Conservation (phyloP, 2,329 filamentous ascomycete genomes). For the Microdochium trichocladiopsis region DNA sequence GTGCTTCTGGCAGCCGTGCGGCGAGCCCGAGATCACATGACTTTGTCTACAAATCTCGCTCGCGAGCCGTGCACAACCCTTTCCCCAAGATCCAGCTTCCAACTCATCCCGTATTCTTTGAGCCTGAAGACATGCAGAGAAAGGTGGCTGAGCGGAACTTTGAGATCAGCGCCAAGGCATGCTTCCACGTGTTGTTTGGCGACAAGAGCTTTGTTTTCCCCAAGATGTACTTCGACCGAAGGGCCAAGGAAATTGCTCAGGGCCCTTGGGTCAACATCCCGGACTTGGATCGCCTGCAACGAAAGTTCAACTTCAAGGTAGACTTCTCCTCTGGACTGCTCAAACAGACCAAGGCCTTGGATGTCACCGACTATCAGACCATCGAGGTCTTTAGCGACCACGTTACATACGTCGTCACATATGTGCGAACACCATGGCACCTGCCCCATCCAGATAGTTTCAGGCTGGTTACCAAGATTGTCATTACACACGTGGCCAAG, state of each 20-base stretch:
- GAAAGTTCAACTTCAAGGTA: slow-evolving; percentile 77
- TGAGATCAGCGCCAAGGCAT: slow-evolving; percentile 84
- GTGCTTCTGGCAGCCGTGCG: slow-evolving; percentile 34
- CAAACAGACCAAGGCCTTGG: slow-evolving; percentile 50
- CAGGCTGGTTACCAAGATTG: slow-evolving; percentile 78
- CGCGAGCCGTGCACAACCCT: slow-evolving; percentile 25
- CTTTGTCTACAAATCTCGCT: slow-evolving; percentile 26
- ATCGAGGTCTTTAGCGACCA: slow-evolving; percentile 81
- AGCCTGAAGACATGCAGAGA: slow-evolving; percentile 73
- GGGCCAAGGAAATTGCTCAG: slow-evolving; percentile 74
- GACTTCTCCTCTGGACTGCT: slow-evolving; percentile 59
- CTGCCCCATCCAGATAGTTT: slow-evolving; percentile 75
- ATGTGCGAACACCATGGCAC: slow-evolving; percentile 68
- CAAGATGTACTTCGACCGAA: slow-evolving; percentile 77
- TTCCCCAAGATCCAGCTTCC: slow-evolving; percentile 75
- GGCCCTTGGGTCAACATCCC: slow-evolving; percentile 75
- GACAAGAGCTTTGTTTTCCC: slow-evolving; percentile 95
- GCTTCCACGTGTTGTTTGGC: slow-evolving; percentile 94
- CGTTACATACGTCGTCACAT: slow-evolving; percentile 57
- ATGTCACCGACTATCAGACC: slow-evolving; percentile 74
- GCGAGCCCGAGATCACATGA: slow-evolving; percentile 23
- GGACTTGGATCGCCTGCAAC: slow-evolving; percentile 51
- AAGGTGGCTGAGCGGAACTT: slow-evolving; percentile 75
- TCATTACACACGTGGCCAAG: slow-evolving; percentile 90
- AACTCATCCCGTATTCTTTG: slow-evolving; percentile 71